Conservation (phyloP, 805 yeast species). For the Lipomyces lipofer region DNA sequence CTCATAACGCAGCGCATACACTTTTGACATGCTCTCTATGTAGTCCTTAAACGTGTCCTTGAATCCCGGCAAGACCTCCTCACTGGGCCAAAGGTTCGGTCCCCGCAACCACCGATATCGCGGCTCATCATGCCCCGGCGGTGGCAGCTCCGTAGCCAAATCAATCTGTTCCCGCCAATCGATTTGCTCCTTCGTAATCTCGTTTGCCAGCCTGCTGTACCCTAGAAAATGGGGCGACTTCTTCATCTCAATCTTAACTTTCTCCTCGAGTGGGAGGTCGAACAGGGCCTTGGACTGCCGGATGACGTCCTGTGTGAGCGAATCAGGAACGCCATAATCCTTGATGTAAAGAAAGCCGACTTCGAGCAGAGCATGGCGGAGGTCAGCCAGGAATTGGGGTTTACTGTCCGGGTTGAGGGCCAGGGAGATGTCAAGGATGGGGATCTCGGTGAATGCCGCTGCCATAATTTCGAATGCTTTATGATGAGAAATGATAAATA, state of each 20-base stretch:
- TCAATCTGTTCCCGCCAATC: slow-evolving; percentile 68
- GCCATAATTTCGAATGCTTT: not conserved
- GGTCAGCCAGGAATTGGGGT: slow-evolving; percentile 43
- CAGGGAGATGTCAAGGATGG: slow-evolving; percentile 48
- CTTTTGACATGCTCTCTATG: slow-evolving; percentile 18
- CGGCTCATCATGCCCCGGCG: slow-evolving; percentile 26
- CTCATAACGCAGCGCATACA: no score
- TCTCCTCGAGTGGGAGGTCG: slow-evolving; percentile 49
- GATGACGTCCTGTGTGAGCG: slow-evolving; percentile 44
- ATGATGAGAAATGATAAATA: no score
- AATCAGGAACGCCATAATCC: slow-evolving; percentile 49
- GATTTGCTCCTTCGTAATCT: slow-evolving; percentile 52
- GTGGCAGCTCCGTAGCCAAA: slow-evolving; percentile 38
- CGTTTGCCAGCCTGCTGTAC: slow-evolving; percentile 57
- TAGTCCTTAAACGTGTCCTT: slow-evolving; percentile 15
- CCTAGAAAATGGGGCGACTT: slow-evolving; percentile 61
- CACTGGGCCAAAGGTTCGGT: slow-evolving; percentile 27
- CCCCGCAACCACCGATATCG: slow-evolving; percentile 27
- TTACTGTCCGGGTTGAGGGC: slow-evolving; percentile 48
- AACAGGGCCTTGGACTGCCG: slow-evolving; percentile 48
- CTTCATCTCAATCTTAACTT: slow-evolving; percentile 52
- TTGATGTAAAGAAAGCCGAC: slow-evolving; percentile 57
- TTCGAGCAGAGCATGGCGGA: slow-evolving; percentile 51
- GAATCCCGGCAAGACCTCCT: slow-evolving; percentile 25
- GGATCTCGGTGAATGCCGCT: slow-evolving; percentile 36